Evolutionary conservation across 2,329 filamentous ascomycete genomes (phyloP).

Genomic region (Fusarium oligoseptatum): DNA sequence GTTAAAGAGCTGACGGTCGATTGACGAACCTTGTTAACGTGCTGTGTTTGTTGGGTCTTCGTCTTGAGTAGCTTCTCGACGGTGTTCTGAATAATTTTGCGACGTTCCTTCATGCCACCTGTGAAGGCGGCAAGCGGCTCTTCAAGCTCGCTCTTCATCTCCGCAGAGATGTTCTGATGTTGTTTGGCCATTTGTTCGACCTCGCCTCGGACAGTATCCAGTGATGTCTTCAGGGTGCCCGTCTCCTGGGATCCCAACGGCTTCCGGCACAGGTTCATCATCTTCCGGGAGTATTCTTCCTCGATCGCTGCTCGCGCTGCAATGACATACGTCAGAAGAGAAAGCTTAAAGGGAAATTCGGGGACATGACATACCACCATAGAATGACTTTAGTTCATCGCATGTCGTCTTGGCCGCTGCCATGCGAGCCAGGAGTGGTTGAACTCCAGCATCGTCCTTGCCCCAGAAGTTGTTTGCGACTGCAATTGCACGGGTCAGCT

Average conservation of each 20-base stretch:
- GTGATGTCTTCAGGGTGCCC: slow-evolving; percentile 84
- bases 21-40: slow-evolving; percentile 85
- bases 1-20: fast-evolving
- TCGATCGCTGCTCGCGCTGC: slow-evolving; percentile 91
- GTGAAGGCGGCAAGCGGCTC: slow-evolving; percentile 93
- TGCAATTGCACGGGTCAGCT: slow-evolving; percentile 52
- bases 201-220: slow-evolving; percentile 90
- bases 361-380: slow-evolving; percentile 71
- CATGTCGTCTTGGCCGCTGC: slow-evolving; percentile 92
- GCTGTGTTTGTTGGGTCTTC: slow-evolving; percentile 90
- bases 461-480: slow-evolving; percentile 99
- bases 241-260: slow-evolving; percentile 88
- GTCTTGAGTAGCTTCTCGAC: slow-evolving; percentile 95
- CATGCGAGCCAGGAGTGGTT: slow-evolving; percentile 93
- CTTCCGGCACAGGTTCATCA: slow-evolving; percentile 88
- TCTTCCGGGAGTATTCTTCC: slow-evolving; percentile 94
- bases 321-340: neutral
- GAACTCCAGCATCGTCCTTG: slow-evolving; percentile 96
- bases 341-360: neutral
- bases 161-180: slow-evolving; percentile 87
- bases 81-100: slow-evolving; percentile 94
- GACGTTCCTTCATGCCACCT: slow-evolving; percentile 93
- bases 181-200: slow-evolving; percentile 95
- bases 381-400: slow-evolving; percentile 94
- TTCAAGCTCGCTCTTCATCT: slow-evolving; percentile 97